Evolutionary conservation across 768 basidiomycete genomes (phyloP), one percentile per base, ranked within the genome.

Genomic region (Suillus placidus): DNA sequence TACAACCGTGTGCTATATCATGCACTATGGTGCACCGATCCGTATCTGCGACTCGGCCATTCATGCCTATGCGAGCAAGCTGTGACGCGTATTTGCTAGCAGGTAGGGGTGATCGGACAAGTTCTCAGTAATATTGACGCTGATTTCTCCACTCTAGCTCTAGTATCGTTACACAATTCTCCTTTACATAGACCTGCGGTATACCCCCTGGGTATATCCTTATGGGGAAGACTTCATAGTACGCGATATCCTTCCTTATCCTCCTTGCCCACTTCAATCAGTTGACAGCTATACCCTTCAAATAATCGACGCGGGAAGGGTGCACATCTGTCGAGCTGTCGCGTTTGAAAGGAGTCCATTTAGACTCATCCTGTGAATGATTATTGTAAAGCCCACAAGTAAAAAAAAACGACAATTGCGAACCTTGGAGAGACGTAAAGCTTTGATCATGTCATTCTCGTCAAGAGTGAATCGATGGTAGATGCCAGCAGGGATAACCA

Each of bases 391-490:
- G 26, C 35, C 34, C 16, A 30, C 9, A 52, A 51, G 3, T 20
- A 8, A 23, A 10, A 42, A 38, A 16, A 20, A 26, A 26, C 26
- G 56, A 8, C 61, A 51, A 55, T 23, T 30, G 67, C 78, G 40
- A 65, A 88, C 93, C 86, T 95, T 87, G 87, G 96, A 97, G 61
- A 97, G 81, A 9, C 95, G 84, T 76, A 95, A 81, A 0, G 91
- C 91, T 70, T 88, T 87, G 78, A 95, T 88, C 40, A 80, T 79
- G 76, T 97, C 87, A 60, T 73, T 78, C 67, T 87, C 84, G 73
- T 97, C 94, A 18, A 97, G 86, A 0, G 93, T 96, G 81, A 97
- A 98, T 47, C 95, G 90, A 79, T 98, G 96, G 76, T 95, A 97
- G 71, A 96, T 94, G 0, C 94, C 95, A 20, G 93, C 86, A 1